Conservation (phyloP, 2,329 filamentous ascomycete genomes). For the Penicillium corylophilum region DNA sequence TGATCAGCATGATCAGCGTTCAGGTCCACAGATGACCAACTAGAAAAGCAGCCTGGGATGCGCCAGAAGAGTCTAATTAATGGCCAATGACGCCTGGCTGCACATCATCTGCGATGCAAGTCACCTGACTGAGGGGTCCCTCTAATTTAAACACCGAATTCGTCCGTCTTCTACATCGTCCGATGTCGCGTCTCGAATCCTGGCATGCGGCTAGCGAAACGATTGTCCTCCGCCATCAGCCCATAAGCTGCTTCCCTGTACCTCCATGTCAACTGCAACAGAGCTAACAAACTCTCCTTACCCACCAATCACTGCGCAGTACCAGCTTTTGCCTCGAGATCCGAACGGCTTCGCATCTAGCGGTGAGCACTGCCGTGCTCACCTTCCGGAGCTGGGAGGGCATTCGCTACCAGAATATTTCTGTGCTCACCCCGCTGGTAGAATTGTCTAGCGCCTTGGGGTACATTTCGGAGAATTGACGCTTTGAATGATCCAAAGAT, state of each 20-base stretch:
- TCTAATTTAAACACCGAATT: not conserved
- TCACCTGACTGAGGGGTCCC: not conserved
- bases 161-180: not conserved
- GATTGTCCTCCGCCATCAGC: not conserved
- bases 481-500: not conserved
- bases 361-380: conserved; percentile 22
- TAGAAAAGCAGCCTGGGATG: conserved; percentile 1
- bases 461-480: conserved; percentile 1
- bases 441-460: not conserved
- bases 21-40: conserved; percentile 8
- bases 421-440: not conserved
- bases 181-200: not conserved
- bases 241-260: conserved; percentile 9
- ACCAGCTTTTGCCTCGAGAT: conserved; percentile 9
- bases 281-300: conserved; percentile 7
- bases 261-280: conserved; percentile 5
- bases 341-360: conserved; percentile 18
- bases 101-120: not conserved
- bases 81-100: conserved; percentile 3
- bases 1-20: conserved; percentile 23
- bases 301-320: conserved; percentile 16
- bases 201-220: conserved; percentile 1
- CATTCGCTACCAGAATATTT: not conserved
- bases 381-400: conserved; percentile 6
- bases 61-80: conserved; percentile 13